Evolutionary conservation across 164 flowering plant species (phyloP).

Genomic region (Stephania yunnanensis): DNA sequence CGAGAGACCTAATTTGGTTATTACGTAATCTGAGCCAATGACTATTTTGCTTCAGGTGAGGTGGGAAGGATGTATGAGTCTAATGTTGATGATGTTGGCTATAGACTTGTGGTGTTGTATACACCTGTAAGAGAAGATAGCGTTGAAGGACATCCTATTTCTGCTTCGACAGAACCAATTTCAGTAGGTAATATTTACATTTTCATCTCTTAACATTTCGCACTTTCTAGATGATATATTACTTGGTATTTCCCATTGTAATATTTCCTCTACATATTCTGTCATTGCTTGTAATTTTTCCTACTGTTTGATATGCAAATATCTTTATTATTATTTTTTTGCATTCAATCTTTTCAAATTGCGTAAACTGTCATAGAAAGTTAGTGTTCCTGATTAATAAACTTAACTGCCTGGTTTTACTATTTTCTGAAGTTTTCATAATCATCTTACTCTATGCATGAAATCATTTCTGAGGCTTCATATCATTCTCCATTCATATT

Average conservation of each 20-base stretch:
- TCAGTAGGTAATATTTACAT: conserved; percentile 55
- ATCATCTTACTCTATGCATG: too few relatives aligned
- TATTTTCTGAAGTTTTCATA: too few relatives aligned
- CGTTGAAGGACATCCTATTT: conserved; percentile 87
- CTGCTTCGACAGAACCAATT: conserved; percentile 95
- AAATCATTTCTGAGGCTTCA: too few relatives aligned
- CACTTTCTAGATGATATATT: neutral
- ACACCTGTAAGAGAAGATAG: conserved; percentile 96
- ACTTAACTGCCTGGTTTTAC: too few relatives aligned
- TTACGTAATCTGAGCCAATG: neutral
- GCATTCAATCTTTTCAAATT: too few relatives aligned
- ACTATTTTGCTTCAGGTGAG: conserved; percentile 60
- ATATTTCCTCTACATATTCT: neutral
- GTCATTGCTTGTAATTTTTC: neutral
- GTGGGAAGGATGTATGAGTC: conserved; percentile 93
- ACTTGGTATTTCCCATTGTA: neutral
- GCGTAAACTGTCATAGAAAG: too few relatives aligned
- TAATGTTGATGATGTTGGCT: conserved; percentile 97
- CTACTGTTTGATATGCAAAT: too few relatives aligned
- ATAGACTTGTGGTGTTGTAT: conserved; percentile 82
- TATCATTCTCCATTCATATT: too few relatives aligned
- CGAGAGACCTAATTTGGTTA: neutral
- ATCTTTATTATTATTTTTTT: too few relatives aligned
- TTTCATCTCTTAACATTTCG: neutral
- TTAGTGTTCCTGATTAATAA: too few relatives aligned